phyloP scores from a whole-genome alignment of 1,284 basidiomycete genomes.

The Papiliotrema nemorosa region DNA sequence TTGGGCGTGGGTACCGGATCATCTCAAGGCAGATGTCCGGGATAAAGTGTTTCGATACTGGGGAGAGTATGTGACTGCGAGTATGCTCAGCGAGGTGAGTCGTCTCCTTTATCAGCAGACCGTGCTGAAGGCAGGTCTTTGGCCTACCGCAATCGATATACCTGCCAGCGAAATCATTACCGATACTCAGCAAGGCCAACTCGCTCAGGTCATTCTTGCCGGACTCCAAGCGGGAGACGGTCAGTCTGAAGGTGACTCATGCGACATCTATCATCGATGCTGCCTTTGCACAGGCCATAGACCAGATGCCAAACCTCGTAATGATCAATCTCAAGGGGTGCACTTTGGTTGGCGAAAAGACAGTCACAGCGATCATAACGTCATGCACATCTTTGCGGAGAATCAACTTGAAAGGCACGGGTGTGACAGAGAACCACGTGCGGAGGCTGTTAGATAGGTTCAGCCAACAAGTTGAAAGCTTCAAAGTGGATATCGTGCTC shows the following conservation, averaged over 20 bases:
- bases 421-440: conserved; percentile 18
- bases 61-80: conserved; percentile 19
- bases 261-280: conserved; percentile 17
- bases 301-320: conserved; percentile 22
- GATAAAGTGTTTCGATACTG: conserved; percentile 23
- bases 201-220: conserved; percentile 18
- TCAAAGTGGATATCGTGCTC: conserved; percentile 24
- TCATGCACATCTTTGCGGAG: conserved; percentile 11
- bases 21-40: conserved; percentile 25
- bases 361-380: conserved; percentile 18
- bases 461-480: conserved; percentile 19
- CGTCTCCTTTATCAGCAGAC: background rate
- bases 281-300: conserved; percentile 24
- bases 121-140: conserved; percentile 20
- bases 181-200: conserved; percentile 12
- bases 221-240: conserved; percentile 1
- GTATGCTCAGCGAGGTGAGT: conserved; percentile 26
- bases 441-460: conserved; percentile 18
- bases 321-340: conserved; percentile 32
- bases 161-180: conserved; percentile 21
- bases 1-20: conserved; percentile 26
- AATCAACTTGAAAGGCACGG: conserved; percentile 33
- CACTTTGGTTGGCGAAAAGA: conserved; percentile 11
- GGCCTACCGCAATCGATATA: conserved; percentile 16
- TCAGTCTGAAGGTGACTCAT: conserved; percentile 19